These are phyloP conservation scores for Eleusine coracana DNA, from an alignment of 176 grass and related monocot genomes.

Conservation along the genomic window DNA sequence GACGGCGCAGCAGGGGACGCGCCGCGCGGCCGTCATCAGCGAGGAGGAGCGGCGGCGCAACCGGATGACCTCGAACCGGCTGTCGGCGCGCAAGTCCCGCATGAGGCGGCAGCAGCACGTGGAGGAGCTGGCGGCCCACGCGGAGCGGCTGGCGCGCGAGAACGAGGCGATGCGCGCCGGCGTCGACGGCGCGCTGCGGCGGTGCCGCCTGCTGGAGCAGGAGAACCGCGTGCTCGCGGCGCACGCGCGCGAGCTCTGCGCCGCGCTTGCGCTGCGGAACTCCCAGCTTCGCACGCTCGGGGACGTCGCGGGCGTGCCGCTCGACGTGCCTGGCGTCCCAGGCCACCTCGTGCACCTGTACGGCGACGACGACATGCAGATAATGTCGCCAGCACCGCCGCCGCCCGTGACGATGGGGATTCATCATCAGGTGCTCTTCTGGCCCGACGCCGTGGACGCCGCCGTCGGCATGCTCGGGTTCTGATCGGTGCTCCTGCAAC, in stretches of 20 bases:
- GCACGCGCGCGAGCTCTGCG: slow-evolving; percentile 47
- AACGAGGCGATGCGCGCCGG: slow-evolving; percentile 51
- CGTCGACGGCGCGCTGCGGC: slow-evolving; percentile 27
- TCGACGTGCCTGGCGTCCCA: slow-evolving; percentile 66
- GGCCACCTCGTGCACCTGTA: slow-evolving; percentile 56
- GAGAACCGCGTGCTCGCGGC: slow-evolving; percentile 58
- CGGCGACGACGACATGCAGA: slow-evolving; percentile 26
- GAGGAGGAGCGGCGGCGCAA: slow-evolving; percentile 80
- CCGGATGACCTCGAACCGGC: slow-evolving; percentile 83
- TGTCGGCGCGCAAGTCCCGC: slow-evolving; percentile 75
- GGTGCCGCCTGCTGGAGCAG: slow-evolving; percentile 54
- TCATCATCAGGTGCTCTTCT: slow-evolving; percentile 15
- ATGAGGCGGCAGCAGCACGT: slow-evolving; percentile 65
- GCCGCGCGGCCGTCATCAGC: slow-evolving; percentile 30
- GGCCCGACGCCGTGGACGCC: slow-evolving; percentile 39
- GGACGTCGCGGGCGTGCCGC: slow-evolving; percentile 43
- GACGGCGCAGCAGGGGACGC: neutral
- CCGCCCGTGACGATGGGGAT: neutral
- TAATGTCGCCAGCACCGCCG: neutral
- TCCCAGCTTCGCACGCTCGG: slow-evolving; percentile 57
- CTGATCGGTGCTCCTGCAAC: neutral
- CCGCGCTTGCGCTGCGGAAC: slow-evolving; percentile 52
- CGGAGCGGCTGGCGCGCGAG: slow-evolving; percentile 38
- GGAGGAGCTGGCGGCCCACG: slow-evolving; percentile 43
- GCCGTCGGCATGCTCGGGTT: slow-evolving; percentile 2